Evolutionary conservation across 129 eudicot genomes (phyloP).

Genomic region (Lactuca saligna): DNA sequence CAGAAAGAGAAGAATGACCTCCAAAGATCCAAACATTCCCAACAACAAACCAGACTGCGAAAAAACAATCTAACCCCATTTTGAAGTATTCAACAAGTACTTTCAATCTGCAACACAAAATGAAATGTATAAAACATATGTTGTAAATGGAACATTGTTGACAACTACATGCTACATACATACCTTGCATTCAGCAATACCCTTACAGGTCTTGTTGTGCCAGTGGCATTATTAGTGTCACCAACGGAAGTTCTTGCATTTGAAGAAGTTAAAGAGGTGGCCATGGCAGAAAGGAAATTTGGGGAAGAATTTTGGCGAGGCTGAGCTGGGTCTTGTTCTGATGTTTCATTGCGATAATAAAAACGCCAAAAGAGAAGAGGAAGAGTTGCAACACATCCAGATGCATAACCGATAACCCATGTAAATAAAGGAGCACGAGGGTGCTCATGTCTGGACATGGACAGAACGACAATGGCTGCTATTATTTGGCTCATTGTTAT

Average conservation of each 20-base stretch:
- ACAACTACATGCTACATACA: conserved; percentile 29
- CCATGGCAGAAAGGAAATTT: conserved; percentile 38
- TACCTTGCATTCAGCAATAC: conserved; percentile 53
- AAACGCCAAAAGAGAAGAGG: conserved; percentile 92
- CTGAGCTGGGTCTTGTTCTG: conserved; percentile 72
- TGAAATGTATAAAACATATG: not conserved
- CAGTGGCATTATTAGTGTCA: conserved; percentile 40
- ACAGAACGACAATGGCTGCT: conserved; percentile 72
- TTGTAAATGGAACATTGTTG: not conserved
- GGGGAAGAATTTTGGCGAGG: conserved; percentile 48
- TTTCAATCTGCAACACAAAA: conserved; percentile 56
- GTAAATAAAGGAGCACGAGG: conserved; percentile 81
- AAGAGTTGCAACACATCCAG: conserved; percentile 85
- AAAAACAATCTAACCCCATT: conserved; percentile 94
- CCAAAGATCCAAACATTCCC: conserved; percentile 98
- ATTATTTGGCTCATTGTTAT: conserved; percentile 80
- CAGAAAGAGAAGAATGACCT: conserved; percentile 75
- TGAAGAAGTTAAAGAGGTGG: conserved; percentile 46
- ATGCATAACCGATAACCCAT: conserved; percentile 91
- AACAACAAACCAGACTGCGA: conserved; percentile 97
- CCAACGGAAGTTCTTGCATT: conserved; percentile 38
- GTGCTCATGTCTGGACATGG: conserved; percentile 68
- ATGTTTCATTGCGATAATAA: conserved; percentile 60
- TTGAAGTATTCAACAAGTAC: conserved; percentile 78
- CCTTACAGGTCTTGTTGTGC: conserved; percentile 27